Evolutionary conservation across 106 monocot genomes (phyloP).

Genomic region (Dendrobium officinale): DNA sequence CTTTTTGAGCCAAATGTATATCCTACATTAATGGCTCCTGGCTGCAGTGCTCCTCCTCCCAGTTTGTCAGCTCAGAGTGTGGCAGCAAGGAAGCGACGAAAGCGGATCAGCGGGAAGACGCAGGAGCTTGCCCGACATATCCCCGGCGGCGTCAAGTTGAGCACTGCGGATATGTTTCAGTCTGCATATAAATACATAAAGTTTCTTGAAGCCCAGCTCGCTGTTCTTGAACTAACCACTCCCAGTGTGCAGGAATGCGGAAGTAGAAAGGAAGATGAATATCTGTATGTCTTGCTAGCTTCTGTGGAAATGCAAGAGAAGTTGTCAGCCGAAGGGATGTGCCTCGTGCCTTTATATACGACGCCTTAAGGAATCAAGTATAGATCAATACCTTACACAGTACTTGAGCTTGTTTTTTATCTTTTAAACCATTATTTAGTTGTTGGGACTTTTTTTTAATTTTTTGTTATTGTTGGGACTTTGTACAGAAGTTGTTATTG

Average conservation of each 20-base stretch:
- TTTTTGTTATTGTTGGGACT: too few relatives aligned
- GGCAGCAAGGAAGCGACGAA: slow-evolving; percentile 59
- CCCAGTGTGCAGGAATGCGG: not conserved
- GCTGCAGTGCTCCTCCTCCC: too few relatives aligned
- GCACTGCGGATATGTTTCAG: slow-evolving; percentile 15
- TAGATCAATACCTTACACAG: not conserved
- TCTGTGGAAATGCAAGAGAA: not conserved
- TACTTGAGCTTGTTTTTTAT: not conserved
- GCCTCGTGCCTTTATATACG: not conserved
- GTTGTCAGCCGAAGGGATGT: not conserved
- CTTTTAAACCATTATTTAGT: not conserved
- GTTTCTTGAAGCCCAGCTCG: slow-evolving; percentile 68
- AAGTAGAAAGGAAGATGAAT: not conserved
- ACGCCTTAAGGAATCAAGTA: not conserved
- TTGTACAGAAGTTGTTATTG: too few relatives aligned
- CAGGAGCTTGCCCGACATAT: slow-evolving; percentile 53
- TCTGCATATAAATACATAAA: slow-evolving; percentile 43
- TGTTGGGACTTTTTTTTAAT: too few relatives aligned
- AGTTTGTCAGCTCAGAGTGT: slow-evolving; percentile 38
- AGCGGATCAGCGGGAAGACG: slow-evolving; percentile 67
- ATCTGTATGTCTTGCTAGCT: not conserved
- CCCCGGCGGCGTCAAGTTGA: slow-evolving; percentile 65
- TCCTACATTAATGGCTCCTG: too few relatives aligned
- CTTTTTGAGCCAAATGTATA: too few relatives aligned
- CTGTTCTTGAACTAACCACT: slow-evolving; percentile 17